Evolutionary conservation across 306 rosid species (phyloP), one percentile per base, ranked within the genome.

Genomic region (Ochetophila trinervis): DNA sequence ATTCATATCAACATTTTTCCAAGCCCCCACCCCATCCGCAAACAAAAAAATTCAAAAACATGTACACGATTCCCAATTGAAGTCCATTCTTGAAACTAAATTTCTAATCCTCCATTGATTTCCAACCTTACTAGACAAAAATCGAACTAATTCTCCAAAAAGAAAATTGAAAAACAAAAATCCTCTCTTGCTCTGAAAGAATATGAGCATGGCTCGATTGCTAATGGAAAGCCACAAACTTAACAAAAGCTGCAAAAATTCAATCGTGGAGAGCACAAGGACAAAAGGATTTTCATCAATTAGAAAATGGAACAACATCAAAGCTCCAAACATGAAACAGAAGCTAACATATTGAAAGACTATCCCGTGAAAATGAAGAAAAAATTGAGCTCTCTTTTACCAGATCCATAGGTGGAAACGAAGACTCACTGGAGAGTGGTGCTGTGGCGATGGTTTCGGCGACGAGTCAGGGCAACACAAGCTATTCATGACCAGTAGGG

Each of bases 71-170:
- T 35, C 60, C 57, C 68, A 78, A 23, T 37, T 4, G 17, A 63
- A 63, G 50, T 78, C 64, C 27, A 56, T 21, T 21, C 54, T 17
- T 16, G 32, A 37, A 74, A 60, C 15, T 24, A 42, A 67, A 52
- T 22, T 34, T 50, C 51, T 50, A 61, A 66, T 24, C 40, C 21
- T 19, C 53, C 56, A 69, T 14, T 27, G 32, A 27, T 36, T 56
- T 1, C 60, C 34, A 78, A 57, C 53, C 59, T 57, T 58, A 53
- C 14, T 63, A 54, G 54, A 32, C 44, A 55, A 0, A n/a, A 67
- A 56, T 23, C 51, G 18, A 17, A 24, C 9, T 21, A 11, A 13
- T 36, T 27, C 3, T 27, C 32, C 55, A 9, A 54, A 45, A 18
- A n/a, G 13, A 56, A 21, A 2, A 13, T n/a, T n/a, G n/a, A n/a